These are phyloP conservation scores for Lasiodiplodia theobromae DNA, from an alignment of 2,329 filamentous ascomycete genomes.

Conservation along the genomic window DNA sequence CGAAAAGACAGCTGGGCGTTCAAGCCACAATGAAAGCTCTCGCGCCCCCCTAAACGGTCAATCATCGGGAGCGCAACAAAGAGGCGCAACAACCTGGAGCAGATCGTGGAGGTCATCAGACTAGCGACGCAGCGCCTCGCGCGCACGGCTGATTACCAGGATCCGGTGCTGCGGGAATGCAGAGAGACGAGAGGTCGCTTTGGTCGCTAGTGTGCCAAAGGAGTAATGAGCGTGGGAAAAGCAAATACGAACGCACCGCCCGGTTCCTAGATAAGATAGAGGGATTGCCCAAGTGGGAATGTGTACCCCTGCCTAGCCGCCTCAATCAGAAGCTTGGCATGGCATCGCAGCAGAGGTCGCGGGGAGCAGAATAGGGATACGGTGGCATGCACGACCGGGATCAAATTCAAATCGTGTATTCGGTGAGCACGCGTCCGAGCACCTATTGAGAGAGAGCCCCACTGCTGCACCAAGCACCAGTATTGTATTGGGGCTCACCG, in stretches of 20 bases:
- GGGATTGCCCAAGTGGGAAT: constrained; percentile 18
- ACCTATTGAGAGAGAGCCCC: constrained; percentile 21
- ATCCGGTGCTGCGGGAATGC: constrained; percentile 18
- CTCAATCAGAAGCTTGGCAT: constrained; percentile 24
- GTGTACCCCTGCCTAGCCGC: constrained; percentile 17
- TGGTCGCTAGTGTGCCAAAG: constrained; percentile 24
- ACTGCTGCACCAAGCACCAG: constrained; percentile 20
- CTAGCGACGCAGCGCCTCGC: constrained; percentile 15
- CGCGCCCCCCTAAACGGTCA: constrained; percentile 11
- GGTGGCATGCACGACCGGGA: constrained; percentile 21
- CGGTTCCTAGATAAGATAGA: constrained; percentile 20
- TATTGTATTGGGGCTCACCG: constrained; percentile 25
- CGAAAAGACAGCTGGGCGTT: constrained; percentile 1
- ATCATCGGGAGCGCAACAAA: constrained; percentile 4
- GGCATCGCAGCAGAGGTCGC: neutral
- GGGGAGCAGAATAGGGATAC: constrained; percentile 13
- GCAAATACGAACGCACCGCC: constrained; percentile 23
- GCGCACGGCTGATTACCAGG: constrained; percentile 22
- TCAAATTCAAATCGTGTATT: constrained; percentile 26
- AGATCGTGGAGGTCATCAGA: constrained; percentile 7
- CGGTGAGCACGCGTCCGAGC: constrained; percentile 24
- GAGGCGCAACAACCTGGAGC: constrained; percentile 24
- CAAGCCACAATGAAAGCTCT: constrained; percentile 6
- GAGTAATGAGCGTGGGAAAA: constrained; percentile 11
- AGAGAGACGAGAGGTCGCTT: constrained; percentile 4